Base-by-base conservation (phyloP, 257 asterid species). In the Thymus quinquecostatus region DNA sequence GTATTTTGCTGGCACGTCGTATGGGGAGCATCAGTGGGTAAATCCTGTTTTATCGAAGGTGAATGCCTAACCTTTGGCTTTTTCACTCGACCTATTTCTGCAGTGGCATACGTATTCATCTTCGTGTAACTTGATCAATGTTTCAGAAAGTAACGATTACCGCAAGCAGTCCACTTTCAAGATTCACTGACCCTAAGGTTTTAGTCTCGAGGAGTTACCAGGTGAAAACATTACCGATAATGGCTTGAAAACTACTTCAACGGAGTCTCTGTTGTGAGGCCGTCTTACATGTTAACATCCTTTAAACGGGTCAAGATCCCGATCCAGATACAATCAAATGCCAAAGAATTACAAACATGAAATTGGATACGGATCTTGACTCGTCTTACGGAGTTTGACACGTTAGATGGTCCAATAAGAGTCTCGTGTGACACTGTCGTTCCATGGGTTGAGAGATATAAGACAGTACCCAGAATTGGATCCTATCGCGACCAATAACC, bases 151-250 rank as follows among this genome's bases (percentile, higher is more conserved):
- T 88, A 71, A 77, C 80, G 12, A 85, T 95, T 51, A 69, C 89
- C 4, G 88, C 98, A 1, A 95, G 99, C 84, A 92, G 99, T 76
- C 98, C 98, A 13, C 64, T 83, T 62, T 89, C 97, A 78, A 88
- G 99, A 81, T 95, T 82, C 84, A 92, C 98, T 0, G 99, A 95
- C 64, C 97, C 99, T 8, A 95, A 95, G 79, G 99, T 89, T 67
- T 68, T 95, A 48, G 99, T 87, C 66, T 95, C 99, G 55, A 76
- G 99, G 85, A 92, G 89, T 68, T 92, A 84, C 79, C 99, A 89
- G 95, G 97, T 91, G 74, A 68, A 48, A 32, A 30, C 41, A 36
- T 70, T 43, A 40, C 41, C 50, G 66, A 57, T 61, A 11, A 9
- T 38, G 7, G 11, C 5, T 6, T 3, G 30, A 43, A 45, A 53